These are phyloP conservation scores for Hyphopichia khmerensis DNA, from an alignment of 1,139 yeast genomes.

Conservation along the genomic window DNA sequence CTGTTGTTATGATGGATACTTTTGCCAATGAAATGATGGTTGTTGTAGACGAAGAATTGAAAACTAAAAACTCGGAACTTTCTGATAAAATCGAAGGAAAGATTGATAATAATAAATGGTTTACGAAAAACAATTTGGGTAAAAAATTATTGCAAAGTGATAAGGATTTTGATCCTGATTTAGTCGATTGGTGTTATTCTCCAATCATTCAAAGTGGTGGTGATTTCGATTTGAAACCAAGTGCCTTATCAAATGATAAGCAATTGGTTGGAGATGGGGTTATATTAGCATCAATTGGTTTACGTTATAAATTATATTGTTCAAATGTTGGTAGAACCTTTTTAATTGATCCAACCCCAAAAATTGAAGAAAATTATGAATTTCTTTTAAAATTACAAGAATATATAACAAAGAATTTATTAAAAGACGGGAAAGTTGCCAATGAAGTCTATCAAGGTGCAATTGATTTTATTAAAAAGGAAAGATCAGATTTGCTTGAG, in stretches of 20 bases:
- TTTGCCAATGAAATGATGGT: conserved; percentile 88
- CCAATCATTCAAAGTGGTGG: conserved; percentile 93
- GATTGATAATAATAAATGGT: conserved; percentile 75
- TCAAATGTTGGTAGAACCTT: conserved; percentile 87
- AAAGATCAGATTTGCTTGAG: conserved; percentile 59
- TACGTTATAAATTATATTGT: conserved; percentile 87
- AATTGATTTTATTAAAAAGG: conserved; percentile 53
- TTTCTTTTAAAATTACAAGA: conserved; percentile 68
- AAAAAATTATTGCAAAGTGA: conserved; percentile 46
- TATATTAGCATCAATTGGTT: conserved; percentile 79
- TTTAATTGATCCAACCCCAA: conserved; percentile 82
- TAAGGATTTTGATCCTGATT: conserved; percentile 66
- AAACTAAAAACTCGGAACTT: conserved; percentile 69
- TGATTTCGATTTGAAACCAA: conserved; percentile 78
- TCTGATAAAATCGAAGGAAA: conserved; percentile 78
- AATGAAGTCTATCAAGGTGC: conserved; percentile 68
- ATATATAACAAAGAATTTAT: conserved; percentile 50
- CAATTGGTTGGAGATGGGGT: conserved; percentile 75
- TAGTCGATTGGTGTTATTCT: conserved; percentile 90
- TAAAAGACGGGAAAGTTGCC: conserved; percentile 69
- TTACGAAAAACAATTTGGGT: conserved; percentile 61
- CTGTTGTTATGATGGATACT: conserved; percentile 76
- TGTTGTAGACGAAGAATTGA: conserved; percentile 82
- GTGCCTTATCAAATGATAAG: conserved; percentile 73
- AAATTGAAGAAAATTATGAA: conserved; percentile 77